Evolutionary conservation across 352 stramenopile genomes (phyloP).

Genomic region (Globisporangium carolinianum): DNA sequence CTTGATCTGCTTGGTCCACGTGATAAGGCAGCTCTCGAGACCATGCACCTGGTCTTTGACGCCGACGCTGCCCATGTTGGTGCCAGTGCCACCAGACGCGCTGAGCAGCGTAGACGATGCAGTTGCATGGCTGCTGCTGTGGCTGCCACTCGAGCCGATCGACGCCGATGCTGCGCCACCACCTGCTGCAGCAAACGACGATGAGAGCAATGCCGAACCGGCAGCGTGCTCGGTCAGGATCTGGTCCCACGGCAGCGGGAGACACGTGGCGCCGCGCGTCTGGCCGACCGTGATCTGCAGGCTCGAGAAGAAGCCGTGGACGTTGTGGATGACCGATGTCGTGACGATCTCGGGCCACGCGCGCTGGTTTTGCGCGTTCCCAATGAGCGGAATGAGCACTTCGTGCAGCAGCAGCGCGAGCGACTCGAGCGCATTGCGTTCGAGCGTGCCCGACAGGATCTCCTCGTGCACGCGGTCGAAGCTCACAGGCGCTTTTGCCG

Average conservation of each 20-base stretch:
- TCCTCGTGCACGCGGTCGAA: conserved; percentile 58
- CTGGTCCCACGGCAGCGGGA: conserved; percentile 81
- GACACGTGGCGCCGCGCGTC: conserved; percentile 72
- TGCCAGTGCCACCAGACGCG: conserved; percentile 6
- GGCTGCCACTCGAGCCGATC: neutral
- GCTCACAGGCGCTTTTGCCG: conserved; percentile 53
- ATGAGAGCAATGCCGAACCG: conserved; percentile 12
- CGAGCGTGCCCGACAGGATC: conserved; percentile 66
- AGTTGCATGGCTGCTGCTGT: neutral
- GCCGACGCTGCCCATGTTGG: no score
- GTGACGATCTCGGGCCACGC: conserved; percentile 80
- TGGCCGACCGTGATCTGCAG: conserved; percentile 87
- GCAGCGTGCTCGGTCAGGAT: conserved; percentile 47
- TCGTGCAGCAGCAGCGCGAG: conserved; percentile 65
- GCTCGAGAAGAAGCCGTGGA: conserved; percentile 76
- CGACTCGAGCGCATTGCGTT: conserved; percentile 69
- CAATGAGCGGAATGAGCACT: conserved; percentile 68
- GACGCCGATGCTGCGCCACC: neutral
- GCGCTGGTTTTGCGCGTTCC: conserved; percentile 72
- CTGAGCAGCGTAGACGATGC: neutral
- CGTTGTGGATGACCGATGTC: conserved; percentile 66
- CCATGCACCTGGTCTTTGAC: conserved; percentile 81
- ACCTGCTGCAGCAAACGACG: neutral
- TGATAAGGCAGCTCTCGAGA: conserved; percentile 88
- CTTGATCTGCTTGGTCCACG: conserved; percentile 94